A percentile compares a stretch with the other conserved stretches of the same genome.
Conservation (phyloP, 305 asterid species). For the Fraxinus paxiana region DNA sequence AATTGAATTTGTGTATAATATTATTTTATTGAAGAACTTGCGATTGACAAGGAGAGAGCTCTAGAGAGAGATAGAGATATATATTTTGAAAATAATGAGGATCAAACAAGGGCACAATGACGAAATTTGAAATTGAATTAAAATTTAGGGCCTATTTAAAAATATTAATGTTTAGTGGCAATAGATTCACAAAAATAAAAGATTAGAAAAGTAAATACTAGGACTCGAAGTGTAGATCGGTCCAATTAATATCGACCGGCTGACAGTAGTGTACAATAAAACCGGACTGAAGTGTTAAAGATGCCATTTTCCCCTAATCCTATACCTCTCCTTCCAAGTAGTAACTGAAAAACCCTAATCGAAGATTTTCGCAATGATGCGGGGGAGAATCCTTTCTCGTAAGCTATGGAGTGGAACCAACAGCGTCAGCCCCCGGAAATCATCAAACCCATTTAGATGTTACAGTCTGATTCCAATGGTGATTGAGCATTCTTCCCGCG, state of each 20-base stretch:
- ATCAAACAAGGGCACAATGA: neutral
- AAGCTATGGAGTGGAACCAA: slow-evolving; percentile 26
- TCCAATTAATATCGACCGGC: neutral
- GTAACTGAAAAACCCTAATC: neutral
- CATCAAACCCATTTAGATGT: slow-evolving; percentile 21
- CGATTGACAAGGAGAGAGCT: neutral
- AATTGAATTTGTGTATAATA: too few species aligned
- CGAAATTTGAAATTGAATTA: neutral
- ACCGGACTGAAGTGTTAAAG: neutral
- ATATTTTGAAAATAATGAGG: neutral
- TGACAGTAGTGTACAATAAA: neutral
- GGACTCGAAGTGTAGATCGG: neutral
- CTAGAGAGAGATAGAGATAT: too few species aligned
- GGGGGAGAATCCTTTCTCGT: slow-evolving; percentile 33
- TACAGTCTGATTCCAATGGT: slow-evolving; percentile 85
- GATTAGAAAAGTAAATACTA: neutral
- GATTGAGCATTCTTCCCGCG: slow-evolving; percentile 85
- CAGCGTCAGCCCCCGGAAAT: slow-evolving; percentile 8
- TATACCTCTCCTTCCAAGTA: neutral
- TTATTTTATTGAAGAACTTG: too few species aligned
- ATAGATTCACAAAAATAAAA: neutral
- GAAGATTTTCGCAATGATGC: slow-evolving; percentile 22
- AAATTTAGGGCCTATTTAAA: neutral
- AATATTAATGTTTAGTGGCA: neutral
- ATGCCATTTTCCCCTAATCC: neutral